Conservation (phyloP, 805 yeast species). For the Zygotorulaspora sp. region DNA sequence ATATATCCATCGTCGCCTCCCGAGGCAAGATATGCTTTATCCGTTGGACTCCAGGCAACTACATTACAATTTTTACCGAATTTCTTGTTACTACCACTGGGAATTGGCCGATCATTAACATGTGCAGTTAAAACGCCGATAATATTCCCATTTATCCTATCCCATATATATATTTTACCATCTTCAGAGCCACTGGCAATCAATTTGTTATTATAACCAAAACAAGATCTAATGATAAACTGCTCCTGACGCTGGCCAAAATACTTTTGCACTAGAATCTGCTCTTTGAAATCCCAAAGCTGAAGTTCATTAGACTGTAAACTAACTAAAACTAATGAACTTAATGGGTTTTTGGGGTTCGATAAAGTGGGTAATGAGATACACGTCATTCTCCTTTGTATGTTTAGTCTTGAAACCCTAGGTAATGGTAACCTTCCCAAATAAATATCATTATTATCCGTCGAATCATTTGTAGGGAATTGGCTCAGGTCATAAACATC, state of each 20-base stretch:
- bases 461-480: constrained; percentile 22
- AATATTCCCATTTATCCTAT: constrained; percentile 62
- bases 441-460: constrained; percentile 18
- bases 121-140: constrained; percentile 39
- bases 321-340: constrained; percentile 49
- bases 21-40: constrained; percentile 59
- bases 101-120: constrained; percentile 16
- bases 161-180: constrained; percentile 75
- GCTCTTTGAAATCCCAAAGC: constrained; percentile 67
- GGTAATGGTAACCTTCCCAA: constrained; percentile 25
- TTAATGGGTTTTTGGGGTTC: constrained; percentile 6
- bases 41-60: constrained; percentile 64
- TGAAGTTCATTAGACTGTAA: constrained; percentile 73
- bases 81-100: constrained; percentile 20
- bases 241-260: constrained; percentile 69
- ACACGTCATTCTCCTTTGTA: constrained; percentile 61
- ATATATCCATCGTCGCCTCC: constrained; percentile 79
- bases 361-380: constrained; percentile 46
- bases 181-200: constrained; percentile 83
- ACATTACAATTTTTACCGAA: constrained; percentile 52
- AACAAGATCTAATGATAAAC: constrained; percentile 67
- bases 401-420: constrained; percentile 42
- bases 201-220: constrained; percentile 67
- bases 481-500: constrained; percentile 51
- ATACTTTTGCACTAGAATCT: constrained; percentile 56